These are phyloP conservation scores for Mycena maculata DNA, from an alignment of 768 basidiomycete species.

Conservation along the genomic window DNA sequence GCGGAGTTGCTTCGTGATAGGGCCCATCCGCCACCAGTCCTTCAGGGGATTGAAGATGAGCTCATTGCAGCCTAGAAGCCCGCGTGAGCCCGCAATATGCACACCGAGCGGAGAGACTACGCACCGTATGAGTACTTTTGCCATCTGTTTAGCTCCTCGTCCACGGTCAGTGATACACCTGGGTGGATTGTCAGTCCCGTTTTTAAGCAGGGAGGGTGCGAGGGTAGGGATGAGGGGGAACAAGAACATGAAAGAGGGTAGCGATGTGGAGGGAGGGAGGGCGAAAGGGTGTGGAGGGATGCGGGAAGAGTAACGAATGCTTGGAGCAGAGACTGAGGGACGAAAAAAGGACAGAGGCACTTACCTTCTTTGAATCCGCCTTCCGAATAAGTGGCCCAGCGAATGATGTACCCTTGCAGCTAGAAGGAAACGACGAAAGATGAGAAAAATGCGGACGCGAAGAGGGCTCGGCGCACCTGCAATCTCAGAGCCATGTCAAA, in stretches of 20 bases:
- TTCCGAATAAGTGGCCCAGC: conserved; percentile 88
- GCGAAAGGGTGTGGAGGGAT: too few relatives aligned
- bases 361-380: conserved; percentile 91
- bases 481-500: conserved; percentile 84
- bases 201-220: too few relatives aligned
- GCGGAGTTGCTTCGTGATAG: conserved; percentile 85
- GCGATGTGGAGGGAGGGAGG: too few relatives aligned
- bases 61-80: conserved; percentile 69
- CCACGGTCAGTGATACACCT: conserved; percentile 87
- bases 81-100: neutral
- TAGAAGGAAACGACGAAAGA: conserved; percentile 32
- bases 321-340: too few relatives aligned
- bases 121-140: conserved; percentile 87
- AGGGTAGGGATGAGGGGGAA: too few relatives aligned
- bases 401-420: conserved; percentile 78
- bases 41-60: conserved; percentile 88
- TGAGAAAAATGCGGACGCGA: neutral
- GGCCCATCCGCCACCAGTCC: conserved; percentile 82
- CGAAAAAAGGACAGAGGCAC: too few relatives aligned
- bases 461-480: conserved; percentile 46
- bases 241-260: too few relatives aligned
- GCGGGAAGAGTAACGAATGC: too few relatives aligned
- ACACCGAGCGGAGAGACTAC: conserved; percentile 16
- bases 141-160: conserved; percentile 94
- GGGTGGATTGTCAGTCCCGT: too few relatives aligned